A percentile compares a stretch with the other conserved stretches of the same genome.
Evolutionary conservation across 2,329 filamentous ascomycete species (phyloP).

Genomic region (Periconia macrospinosa): DNA sequence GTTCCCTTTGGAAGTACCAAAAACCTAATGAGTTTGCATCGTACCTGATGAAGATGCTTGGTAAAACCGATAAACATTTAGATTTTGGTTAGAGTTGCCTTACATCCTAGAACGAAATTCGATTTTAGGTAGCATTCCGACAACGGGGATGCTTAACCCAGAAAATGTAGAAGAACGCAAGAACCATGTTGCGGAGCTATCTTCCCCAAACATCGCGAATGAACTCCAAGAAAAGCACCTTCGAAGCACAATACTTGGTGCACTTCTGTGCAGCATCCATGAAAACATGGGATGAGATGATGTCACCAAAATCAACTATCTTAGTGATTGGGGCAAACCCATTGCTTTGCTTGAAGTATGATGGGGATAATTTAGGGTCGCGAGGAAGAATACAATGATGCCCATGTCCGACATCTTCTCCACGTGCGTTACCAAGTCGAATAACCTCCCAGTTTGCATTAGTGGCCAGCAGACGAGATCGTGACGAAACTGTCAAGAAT

Average conservation of each 20-base stretch:
- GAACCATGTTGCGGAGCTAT: conserved; percentile 69
- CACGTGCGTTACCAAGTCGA: conserved; percentile 71
- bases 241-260: conserved; percentile 68
- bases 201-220: conserved; percentile 74
- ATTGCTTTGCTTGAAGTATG: conserved; percentile 65
- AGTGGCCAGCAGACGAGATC: conserved; percentile 57
- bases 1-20: conserved; percentile 7
- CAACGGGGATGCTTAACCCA: conserved; percentile 53
- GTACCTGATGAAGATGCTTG: conserved; percentile 27
- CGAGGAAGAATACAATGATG: conserved; percentile 62
- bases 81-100: conserved; percentile 58
- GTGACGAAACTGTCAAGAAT: conserved; percentile 55
- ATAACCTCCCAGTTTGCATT: conserved; percentile 59
- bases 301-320: conserved; percentile 65
- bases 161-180: conserved; percentile 56
- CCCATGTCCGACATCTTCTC: conserved; percentile 72
- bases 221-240: conserved; percentile 69
- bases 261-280: conserved; percentile 63
- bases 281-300: conserved; percentile 63
- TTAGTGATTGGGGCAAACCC: conserved; percentile 70
- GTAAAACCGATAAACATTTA: not conserved
- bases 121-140: conserved; percentile 57
- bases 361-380: conserved; percentile 67
- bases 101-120: conserved; percentile 59
- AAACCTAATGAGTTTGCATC: conserved; percentile 16